Evolutionary conservation across 2,329 filamentous ascomycete species (phyloP).

Genomic region (Alternaria consortialis): DNA sequence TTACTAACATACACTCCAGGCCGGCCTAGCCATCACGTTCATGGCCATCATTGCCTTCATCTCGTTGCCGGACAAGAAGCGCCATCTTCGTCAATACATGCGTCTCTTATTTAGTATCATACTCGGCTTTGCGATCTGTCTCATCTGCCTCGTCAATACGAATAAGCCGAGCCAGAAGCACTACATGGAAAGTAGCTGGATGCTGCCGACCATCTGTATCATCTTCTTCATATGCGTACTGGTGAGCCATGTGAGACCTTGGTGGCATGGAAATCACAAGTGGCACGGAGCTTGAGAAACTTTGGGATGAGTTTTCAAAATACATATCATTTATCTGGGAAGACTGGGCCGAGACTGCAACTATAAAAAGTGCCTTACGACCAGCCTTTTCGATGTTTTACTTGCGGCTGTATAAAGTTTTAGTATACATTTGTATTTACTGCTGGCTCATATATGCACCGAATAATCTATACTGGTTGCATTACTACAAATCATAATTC

Average conservation of each 20-base stretch:
- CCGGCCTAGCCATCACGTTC: constrained; percentile 36
- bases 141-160: constrained; percentile 34
- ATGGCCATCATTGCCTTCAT: constrained; percentile 39
- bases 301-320: no score
- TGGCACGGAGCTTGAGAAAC: not conserved
- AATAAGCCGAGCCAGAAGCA: constrained; percentile 19
- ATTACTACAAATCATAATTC: no score
- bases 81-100: constrained; percentile 29
- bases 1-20: constrained; percentile 19
- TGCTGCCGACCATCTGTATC: constrained; percentile 43
- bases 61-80: constrained; percentile 33
- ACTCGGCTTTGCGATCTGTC: constrained; percentile 34
- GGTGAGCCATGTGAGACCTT: constrained; percentile 23
- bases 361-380: not conserved
- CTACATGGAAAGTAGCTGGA: constrained; percentile 38
- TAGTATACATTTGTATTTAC: no score
- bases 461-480: no score
- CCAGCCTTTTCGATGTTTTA: not conserved
- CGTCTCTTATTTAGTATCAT: constrained; percentile 29
- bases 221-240: constrained; percentile 38
- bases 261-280: not conserved
- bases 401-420: no score
- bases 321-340: not conserved
- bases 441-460: no score
- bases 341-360: not conserved